phyloP scores from a whole-genome alignment of 2,329 filamentous ascomycete species.

The Trichoderma sp. region DNA sequence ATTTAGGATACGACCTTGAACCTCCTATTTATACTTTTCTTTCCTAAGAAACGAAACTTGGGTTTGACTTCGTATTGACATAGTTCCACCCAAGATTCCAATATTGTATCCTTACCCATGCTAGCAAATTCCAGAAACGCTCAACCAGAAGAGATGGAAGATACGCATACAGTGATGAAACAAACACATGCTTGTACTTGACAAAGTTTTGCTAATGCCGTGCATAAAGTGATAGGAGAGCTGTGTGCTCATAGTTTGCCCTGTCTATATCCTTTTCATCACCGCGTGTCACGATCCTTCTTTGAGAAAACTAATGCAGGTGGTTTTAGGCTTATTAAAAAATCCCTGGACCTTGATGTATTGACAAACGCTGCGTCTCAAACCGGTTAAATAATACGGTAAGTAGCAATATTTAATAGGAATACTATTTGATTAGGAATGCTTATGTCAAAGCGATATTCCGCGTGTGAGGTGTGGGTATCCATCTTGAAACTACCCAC shows the following conservation, averaged over 20 bases:
- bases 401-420: not conserved
- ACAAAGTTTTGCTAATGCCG: not conserved
- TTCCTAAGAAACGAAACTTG: not conserved
- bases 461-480: not conserved
- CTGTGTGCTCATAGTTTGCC: not conserved
- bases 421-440: not conserved
- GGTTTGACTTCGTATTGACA: not conserved
- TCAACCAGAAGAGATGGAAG: not conserved
- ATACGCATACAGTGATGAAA: not conserved
- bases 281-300: not conserved
- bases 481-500: not conserved
- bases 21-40: not conserved
- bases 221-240: not conserved
- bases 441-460: not conserved
- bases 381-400: not conserved
- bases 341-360: not conserved
- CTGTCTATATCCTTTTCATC: not conserved
- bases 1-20: not conserved
- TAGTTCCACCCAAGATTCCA: not conserved
- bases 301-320: not conserved
- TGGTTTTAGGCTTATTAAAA: not conserved
- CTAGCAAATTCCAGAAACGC: not conserved
- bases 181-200: not conserved
- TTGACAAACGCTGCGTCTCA: not conserved
- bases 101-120: not conserved